A percentile compares a stretch with the other conserved stretches of the same genome.
Conservation (phyloP, 495 filamentous ascomycete genomes). For the Physcia stellaris region DNA sequence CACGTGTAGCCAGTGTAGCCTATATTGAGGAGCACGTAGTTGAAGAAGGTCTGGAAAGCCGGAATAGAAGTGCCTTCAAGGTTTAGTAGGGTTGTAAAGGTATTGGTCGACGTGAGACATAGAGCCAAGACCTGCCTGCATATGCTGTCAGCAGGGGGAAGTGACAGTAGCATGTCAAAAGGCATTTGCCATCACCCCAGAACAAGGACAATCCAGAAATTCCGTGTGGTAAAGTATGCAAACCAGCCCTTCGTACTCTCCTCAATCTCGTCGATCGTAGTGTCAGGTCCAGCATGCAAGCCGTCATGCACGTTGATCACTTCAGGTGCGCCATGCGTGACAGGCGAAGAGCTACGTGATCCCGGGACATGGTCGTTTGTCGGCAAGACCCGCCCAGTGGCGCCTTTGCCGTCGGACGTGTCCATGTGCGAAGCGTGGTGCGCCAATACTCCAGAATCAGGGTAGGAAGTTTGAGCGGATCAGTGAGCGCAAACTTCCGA, state of each 20-base stretch:
- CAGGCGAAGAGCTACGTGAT: slow-evolving; percentile 11
- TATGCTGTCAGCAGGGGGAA: background rate
- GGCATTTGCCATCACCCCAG: slow-evolving; percentile 45
- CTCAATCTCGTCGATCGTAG: slow-evolving; percentile 21
- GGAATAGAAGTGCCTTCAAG: slow-evolving; percentile 64
- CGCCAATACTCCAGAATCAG: background rate
- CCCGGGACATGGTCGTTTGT: slow-evolving; percentile 1
- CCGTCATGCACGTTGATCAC: slow-evolving; percentile 9
- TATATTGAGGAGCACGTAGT: slow-evolving; percentile 71
- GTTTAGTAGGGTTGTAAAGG: slow-evolving; percentile 66
- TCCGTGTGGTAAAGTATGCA: slow-evolving; percentile 65
- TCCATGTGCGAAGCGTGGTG: slow-evolving; percentile 4
- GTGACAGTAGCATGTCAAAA: background rate
- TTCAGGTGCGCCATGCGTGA: slow-evolving; percentile 15
- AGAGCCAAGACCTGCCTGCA: slow-evolving; percentile 69
- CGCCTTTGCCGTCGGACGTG: slow-evolving; percentile 3
- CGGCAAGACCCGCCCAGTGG: slow-evolving; percentile 1
- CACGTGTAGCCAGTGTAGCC: slow-evolving; percentile 75
- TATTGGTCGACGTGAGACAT: slow-evolving; percentile 80
- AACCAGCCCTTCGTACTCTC: slow-evolving; percentile 46
- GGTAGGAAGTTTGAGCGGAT: slow-evolving; percentile 30
- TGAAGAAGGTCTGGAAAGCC: slow-evolving; percentile 94
- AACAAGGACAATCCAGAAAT: slow-evolving; percentile 73
- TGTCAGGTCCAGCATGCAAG: slow-evolving; percentile 13
- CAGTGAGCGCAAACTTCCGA: slow-evolving; percentile 44